These are phyloP conservation scores for Agarophyton chilense DNA, from an alignment of 23 red algal genomes.

Conservation along the genomic window DNA sequence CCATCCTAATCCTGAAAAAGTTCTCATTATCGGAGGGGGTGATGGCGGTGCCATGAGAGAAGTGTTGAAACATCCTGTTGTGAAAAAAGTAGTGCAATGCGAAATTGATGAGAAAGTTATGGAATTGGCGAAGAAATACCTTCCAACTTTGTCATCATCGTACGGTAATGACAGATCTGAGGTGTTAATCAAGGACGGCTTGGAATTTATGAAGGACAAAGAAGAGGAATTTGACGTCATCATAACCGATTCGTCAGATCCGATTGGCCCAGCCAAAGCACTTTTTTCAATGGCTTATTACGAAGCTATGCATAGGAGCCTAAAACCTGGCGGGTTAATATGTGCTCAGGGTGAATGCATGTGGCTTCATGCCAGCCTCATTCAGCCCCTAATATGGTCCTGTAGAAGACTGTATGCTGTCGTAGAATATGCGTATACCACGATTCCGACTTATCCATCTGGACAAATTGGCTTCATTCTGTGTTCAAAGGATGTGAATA, in stretches of 20 bases:
- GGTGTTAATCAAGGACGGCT: slow-evolving; percentile 76
- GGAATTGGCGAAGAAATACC: slow-evolving; percentile 62
- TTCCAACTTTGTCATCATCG: slow-evolving; percentile 61
- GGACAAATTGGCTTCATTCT: slow-evolving; percentile 91
- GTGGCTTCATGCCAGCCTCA: slow-evolving; percentile 92
- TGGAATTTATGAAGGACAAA: slow-evolving; percentile 72
- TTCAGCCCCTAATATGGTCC: slow-evolving; percentile 52
- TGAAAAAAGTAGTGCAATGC: slow-evolving; percentile 74
- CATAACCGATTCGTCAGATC: slow-evolving; percentile 94
- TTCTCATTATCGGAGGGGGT: slow-evolving; percentile 95
- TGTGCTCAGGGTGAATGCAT: slow-evolving; percentile 92
- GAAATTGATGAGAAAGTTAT: slow-evolving; percentile 96
- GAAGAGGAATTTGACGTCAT: slow-evolving; percentile 82
- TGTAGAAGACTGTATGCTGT: slow-evolving; percentile 73
- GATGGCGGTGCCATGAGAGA: slow-evolving; percentile 96
- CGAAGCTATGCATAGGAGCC: slow-evolving; percentile 49
- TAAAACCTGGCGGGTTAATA: slow-evolving; percentile 75
- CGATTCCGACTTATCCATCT: slow-evolving; percentile 93
- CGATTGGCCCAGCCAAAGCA: slow-evolving; percentile 87
- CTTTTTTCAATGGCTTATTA: slow-evolving; percentile 84
- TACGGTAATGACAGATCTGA: slow-evolving; percentile 60
- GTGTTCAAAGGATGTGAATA: slow-evolving; percentile 57
- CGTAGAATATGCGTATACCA: slow-evolving; percentile 89
- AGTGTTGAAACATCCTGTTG: slow-evolving; percentile 84
- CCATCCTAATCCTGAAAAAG: slow-evolving; percentile 73